Base-by-base conservation (phyloP, 345 rosid genomes). In the Eucalyptus cloeziana region DNA sequence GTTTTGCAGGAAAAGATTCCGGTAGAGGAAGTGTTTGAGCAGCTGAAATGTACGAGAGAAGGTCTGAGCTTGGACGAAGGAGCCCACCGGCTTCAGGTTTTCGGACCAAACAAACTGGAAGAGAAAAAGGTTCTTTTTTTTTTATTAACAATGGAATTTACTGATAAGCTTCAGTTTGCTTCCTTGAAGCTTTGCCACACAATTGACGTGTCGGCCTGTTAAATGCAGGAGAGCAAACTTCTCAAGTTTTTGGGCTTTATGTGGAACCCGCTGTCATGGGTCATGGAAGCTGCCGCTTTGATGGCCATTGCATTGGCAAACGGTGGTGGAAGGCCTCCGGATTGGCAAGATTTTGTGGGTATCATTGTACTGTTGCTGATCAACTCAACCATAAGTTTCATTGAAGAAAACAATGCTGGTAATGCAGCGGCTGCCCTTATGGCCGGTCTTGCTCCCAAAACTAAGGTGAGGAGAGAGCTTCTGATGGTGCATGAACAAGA, bases 181-280 rank as follows among this genome's bases (percentile, higher is more conserved):
- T 86, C 52, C 24, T 27, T 86, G 87, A 86, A 51, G 58, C 58
- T 86, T 49, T 45, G 58, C 52, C 60, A 86, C 30, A 49, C 87
- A 21, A 54, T 86, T 86, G 64, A 49, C 7, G 17, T 86, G 87
- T 86, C 6, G 60, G 8, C 44, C 67, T 45, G 89, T 83, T 76
- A 80, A 13, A 49, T 89, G 91, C 95, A 97, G 99, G 95, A 94
- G 90, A 95, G 97, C 96, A 97, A 97, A 91, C 0, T 96, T 86
- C 93, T 96, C 87, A 97, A 97, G 93, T 97, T 97, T 90, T 88
- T 97, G 91, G 99, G 99, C 30, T 97, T 97, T 89, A 97, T 97
- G 99, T 97, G 99, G 99, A 97, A 97, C 87, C 99, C 99, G 24
- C 90, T 97, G 91, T 97, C 99, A 27, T 97, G 99, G 99, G 99